phyloP scores from a whole-genome alignment of 139 green algal genomes.

The Chlorella sp. region DNA sequence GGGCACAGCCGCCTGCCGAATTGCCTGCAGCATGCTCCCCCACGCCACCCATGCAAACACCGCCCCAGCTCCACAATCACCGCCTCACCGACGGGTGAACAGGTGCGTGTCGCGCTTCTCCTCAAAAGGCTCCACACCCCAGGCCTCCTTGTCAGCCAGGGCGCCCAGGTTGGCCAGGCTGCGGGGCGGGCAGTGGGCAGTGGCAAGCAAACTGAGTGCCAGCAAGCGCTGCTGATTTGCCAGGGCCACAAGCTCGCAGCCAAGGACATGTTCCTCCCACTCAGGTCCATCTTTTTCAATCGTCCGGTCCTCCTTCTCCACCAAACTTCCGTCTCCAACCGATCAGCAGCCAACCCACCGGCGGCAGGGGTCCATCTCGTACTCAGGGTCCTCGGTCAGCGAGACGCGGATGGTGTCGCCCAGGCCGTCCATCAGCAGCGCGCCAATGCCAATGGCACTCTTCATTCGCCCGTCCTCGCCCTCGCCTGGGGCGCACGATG shows the following conservation, averaged over 20 bases:
- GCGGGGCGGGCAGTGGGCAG: neutral
- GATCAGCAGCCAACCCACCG: too few species aligned
- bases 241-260: too few species aligned
- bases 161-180: slow-evolving; percentile 83
- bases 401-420: slow-evolving; percentile 98
- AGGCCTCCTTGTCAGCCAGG: slow-evolving; percentile 58
- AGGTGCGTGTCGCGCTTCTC: slow-evolving; percentile 85
- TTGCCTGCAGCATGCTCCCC: neutral
- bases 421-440: slow-evolving; percentile 97
- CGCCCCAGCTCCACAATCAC: neutral
- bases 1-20: too few species aligned
- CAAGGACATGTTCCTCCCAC: too few species aligned
- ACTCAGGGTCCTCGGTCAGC: slow-evolving; percentile 95
- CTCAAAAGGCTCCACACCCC: slow-evolving; percentile 87
- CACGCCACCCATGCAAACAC: neutral
- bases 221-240: too few species aligned
- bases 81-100: slow-evolving; percentile 67
- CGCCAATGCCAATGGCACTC: slow-evolving; percentile 96
- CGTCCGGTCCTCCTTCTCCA: too few species aligned
- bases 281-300: too few species aligned
- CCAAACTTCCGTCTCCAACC: too few species aligned
- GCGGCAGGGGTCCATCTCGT: slow-evolving; percentile 96
- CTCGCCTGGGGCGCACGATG: slow-evolving; percentile 71
- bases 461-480: slow-evolving; percentile 99
- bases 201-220: neutral